A percentile compares a stretch with the other conserved stretches of the same genome.
Evolutionary conservation across 768 basidiomycete species (phyloP).

Genomic region (Suillus occidentalis): DNA sequence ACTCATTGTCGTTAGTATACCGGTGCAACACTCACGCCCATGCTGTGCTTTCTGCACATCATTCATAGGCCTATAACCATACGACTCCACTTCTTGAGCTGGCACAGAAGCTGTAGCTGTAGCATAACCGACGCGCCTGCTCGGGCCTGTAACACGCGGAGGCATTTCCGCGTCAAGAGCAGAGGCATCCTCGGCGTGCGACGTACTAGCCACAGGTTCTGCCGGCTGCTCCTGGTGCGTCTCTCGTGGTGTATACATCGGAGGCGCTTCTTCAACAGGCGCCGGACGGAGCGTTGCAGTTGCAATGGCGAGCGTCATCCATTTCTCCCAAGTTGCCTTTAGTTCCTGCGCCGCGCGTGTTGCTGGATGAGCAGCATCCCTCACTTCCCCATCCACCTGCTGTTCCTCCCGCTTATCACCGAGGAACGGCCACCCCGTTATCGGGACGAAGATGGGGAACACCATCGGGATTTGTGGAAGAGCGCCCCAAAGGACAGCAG

Average conservation of each 20-base stretch:
- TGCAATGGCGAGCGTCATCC: conserved; percentile 57
- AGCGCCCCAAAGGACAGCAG: conserved; percentile 59
- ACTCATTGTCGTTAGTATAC: background rate
- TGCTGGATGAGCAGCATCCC: conserved; percentile 35
- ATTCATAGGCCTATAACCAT: conserved; percentile 57
- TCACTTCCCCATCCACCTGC: conserved; percentile 29
- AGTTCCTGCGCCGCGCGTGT: conserved; percentile 60
- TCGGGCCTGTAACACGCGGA: conserved; percentile 33
- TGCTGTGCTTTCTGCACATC: conserved; percentile 50
- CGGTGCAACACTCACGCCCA: conserved; percentile 54
- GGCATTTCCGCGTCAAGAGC: conserved; percentile 15
- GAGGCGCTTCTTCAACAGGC: conserved; percentile 57
- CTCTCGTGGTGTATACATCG: conserved; percentile 71
- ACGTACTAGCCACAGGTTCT: conserved; percentile 12
- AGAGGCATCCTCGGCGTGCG: conserved; percentile 2
- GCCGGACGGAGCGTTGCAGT: conserved; percentile 45
- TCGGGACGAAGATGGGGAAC: conserved; percentile 76
- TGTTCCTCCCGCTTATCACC: conserved; percentile 45
- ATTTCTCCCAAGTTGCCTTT: conserved; percentile 75
- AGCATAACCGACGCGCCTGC: conserved; percentile 48
- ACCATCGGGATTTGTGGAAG: conserved; percentile 72
- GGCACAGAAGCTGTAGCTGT: conserved; percentile 47
- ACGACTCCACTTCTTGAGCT: conserved; percentile 69
- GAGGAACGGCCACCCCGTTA: conserved; percentile 65
- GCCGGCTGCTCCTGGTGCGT: conserved; percentile 21